Conservation (phyloP, 139 green algal species). For the Coelastrella sp. region DNA sequence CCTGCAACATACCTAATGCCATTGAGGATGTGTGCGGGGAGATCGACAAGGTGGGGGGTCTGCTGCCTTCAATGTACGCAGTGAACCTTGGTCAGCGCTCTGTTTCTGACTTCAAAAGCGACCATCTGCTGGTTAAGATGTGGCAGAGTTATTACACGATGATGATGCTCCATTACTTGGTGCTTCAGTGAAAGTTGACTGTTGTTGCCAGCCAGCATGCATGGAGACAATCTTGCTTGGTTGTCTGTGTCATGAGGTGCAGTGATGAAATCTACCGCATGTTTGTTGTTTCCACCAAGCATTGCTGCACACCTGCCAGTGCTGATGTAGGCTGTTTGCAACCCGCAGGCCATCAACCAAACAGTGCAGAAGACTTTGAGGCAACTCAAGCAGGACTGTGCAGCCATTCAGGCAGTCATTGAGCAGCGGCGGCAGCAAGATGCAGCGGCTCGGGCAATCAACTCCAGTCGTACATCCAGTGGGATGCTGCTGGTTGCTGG, state of each 20-base stretch:
- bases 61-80: background rate
- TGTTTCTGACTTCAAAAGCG: too few species aligned
- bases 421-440: slow-evolving; percentile 42
- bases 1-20: slow-evolving; percentile 74
- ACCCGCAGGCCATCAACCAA: slow-evolving; percentile 55
- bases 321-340: background rate
- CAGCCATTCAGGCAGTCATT: slow-evolving; percentile 50
- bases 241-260: too few species aligned
- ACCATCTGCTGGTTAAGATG: too few species aligned
- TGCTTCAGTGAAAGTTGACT: too few species aligned
- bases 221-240: too few species aligned
- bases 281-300: too few species aligned
- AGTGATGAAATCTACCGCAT: too few species aligned
- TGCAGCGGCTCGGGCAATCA: slow-evolving; percentile 7
- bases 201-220: too few species aligned
- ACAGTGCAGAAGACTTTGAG: slow-evolving; percentile 76
- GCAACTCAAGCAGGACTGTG: slow-evolving; percentile 71
- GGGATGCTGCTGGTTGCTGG: background rate
- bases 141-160: too few species aligned
- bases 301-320: too few species aligned
- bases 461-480: background rate
- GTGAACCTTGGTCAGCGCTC: background rate
- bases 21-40: slow-evolving; percentile 76
- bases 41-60: slow-evolving; percentile 68
- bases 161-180: too few species aligned